Base-by-base conservation (phyloP, 306 rosid species). In the Quercus berberidifolia region DNA sequence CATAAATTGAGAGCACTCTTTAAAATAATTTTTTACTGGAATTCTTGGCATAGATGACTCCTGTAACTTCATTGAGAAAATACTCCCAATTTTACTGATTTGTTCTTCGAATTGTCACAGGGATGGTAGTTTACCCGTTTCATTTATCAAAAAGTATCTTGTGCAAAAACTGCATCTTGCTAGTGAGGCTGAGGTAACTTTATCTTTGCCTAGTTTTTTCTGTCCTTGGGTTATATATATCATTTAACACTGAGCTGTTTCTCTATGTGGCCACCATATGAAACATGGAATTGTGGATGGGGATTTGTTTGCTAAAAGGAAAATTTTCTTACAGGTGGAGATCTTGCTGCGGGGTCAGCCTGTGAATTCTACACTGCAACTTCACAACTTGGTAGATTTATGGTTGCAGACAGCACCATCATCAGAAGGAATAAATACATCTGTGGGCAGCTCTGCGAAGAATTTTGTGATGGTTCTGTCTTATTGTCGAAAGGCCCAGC, bases 401-500 rank as follows among this genome's bases (percentile, higher is more conserved):
- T 92, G 95, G 95, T 23, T 85, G 73, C 74, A 81, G 80, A 78
- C 90, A 76, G 11, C 54, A 52, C 85, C 89, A 9, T 54, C 21
- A 4, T 69, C 81, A 49, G 86, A 77, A 67, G 75, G 0, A 30
- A 81, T 89, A 74, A 49, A 64, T 23, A 9, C 91, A 33, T 17
- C 75, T 20, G 78, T 57, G 43, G 95, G 95, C 70, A 81, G 83
- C 85, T 85, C 93, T 0, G 97, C 89, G 19, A 67, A 89, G 87
- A 90, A 92, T n/a, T 86, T 76, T 71, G 83, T 92, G 21, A 85
- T 90, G 97, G 87, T 83, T 69, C 89, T 92, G 62, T 81, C 89
- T 0, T 92, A 92, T 23, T 6, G 82, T 68, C 83, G 86, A 78
- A 88, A 80, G 74, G 65, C 70, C 80, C 73, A 74, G 26, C 19